Evolutionary conservation across 805 yeast genomes (phyloP), one percentile per base, ranked within the genome.

Genomic region (Candida krabiensis): DNA sequence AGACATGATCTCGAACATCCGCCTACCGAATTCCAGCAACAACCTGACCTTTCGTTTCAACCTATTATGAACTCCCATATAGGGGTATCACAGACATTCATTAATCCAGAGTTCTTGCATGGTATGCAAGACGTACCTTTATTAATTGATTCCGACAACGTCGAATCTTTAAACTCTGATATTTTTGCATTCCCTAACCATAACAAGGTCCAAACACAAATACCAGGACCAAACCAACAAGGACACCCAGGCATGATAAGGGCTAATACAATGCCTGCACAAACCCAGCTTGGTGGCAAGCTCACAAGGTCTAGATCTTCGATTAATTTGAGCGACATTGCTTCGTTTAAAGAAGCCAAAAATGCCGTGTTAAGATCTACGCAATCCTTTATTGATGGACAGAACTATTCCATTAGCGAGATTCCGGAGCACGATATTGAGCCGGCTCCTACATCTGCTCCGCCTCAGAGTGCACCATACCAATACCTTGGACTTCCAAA

Each of bases 301-400:
- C 38, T 60, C 12, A 64, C 59, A 39, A 60, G 70, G 43, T 75
- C 82, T 8, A 70, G 71, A 41, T 75, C 80, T 3, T 68, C 78
- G 7, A 65, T 74, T 23, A 78, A 78, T 51, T 60, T 79, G 36
- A 73, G 80, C n/a, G 68, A 75, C 19, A 74, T 75, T 40, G 76
- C 80, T n/a, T 49, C 55, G 15, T 54, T 56, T 18, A 60, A 56
- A 40, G 65, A 60, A 40, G 60, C 56, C 7, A 52, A 51, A 28
- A 56, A 49, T n/a, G 60, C 60, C 2, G 60, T 58, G 7, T 31
- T 53, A 19, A 38, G 57, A 22, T 44, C 51, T 17, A 34, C 44
- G 4, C 17, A 35, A 23, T 43, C 54, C 6, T 39, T 41, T 22
- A 35, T 33, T 30, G 38, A 39, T 34, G 43, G 30, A 22, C 19